phyloP scores from a whole-genome alignment of 2,329 filamentous ascomycete genomes.

The Ascocoryne sarcoides region DNA sequence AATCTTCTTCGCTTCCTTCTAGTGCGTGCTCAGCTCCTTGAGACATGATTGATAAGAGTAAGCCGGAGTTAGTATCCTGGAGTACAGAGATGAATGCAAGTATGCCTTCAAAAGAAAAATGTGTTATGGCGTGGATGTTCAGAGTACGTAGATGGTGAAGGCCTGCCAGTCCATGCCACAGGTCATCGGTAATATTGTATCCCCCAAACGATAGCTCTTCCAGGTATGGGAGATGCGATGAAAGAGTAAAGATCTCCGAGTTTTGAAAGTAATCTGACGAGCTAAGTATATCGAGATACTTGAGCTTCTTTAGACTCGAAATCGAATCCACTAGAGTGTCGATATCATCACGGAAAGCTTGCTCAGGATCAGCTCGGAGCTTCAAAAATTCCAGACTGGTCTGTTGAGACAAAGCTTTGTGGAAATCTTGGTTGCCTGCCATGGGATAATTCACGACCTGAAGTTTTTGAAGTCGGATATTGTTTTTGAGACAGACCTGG shows the following conservation, averaged over 20 bases:
- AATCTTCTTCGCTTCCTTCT: slow-evolving; percentile 18
- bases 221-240: slow-evolving; percentile 33
- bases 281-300: slow-evolving; percentile 42
- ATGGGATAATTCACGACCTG: slow-evolving; percentile 40
- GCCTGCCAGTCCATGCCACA: slow-evolving; percentile 35
- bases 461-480: slow-evolving; percentile 39
- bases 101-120: slow-evolving; percentile 44
- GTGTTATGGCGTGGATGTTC: slow-evolving; percentile 44
- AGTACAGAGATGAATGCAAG: slow-evolving; percentile 33
- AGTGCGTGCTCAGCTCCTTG: slow-evolving; percentile 25
- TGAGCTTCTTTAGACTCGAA: slow-evolving; percentile 41
- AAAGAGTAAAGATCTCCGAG: slow-evolving; percentile 40
- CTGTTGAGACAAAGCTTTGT: slow-evolving; percentile 43
- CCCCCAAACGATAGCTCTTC: slow-evolving; percentile 50
- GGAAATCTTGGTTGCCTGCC: slow-evolving; percentile 42
- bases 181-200: slow-evolving; percentile 41
- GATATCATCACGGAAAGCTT: slow-evolving; percentile 36
- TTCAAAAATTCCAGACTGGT: slow-evolving; percentile 36
- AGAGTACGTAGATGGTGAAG: slow-evolving; percentile 42
- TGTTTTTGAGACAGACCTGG: slow-evolving; percentile 37
- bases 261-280: slow-evolving; percentile 43
- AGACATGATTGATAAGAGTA: slow-evolving; percentile 27
- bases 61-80: slow-evolving; percentile 26
- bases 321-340: slow-evolving; percentile 43
- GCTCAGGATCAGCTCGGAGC: slow-evolving; percentile 39